Percentiles rank a stretch among this genome's conserved stretches.
These are phyloP conservation scores for Setaria italica DNA, from an alignment of 202 grass and related monocot genomes.

Conservation along the genomic window DNA sequence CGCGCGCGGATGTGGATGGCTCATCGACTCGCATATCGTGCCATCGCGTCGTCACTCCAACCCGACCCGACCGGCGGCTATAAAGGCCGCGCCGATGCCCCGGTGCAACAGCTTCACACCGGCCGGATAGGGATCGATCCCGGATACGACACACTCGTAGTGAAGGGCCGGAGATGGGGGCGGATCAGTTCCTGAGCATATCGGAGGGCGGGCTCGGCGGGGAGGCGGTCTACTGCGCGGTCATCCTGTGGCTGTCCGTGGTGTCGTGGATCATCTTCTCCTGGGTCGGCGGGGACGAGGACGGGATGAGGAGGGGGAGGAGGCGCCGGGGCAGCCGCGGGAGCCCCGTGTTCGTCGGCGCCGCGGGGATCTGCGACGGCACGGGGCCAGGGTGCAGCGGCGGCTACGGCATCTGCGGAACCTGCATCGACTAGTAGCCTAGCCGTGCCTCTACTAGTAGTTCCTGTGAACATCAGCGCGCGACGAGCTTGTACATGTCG, in stretches of 20 bases:
- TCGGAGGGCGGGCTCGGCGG: conserved; percentile 58
- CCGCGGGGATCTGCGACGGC: conserved; percentile 65
- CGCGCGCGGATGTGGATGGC: background rate
- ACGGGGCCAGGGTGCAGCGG: conserved; percentile 57
- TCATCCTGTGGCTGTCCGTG: conserved; percentile 84
- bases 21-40: background rate
- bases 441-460: background rate
- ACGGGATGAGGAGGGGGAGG: conserved; percentile 13
- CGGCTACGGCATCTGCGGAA: conserved; percentile 56
- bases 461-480: background rate
- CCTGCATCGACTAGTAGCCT: conserved; percentile 47
- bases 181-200: conserved; percentile 46
- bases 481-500: background rate
- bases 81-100: conserved; percentile 24
- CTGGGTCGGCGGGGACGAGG: conserved; percentile 42
- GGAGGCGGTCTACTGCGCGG: conserved; percentile 73
- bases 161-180: conserved; percentile 1
- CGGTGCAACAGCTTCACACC: background rate
- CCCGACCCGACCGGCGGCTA: background rate
- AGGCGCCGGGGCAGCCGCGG: conserved; percentile 35
- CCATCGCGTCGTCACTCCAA: conserved; percentile 10
- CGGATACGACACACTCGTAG: no score
- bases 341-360: conserved; percentile 61
- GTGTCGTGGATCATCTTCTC: conserved; percentile 90
- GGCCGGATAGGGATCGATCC: background rate